Evolutionary conservation across 2,329 filamentous ascomycete species (phyloP).

Genomic region (Cryoendolithus antarcticus): DNA sequence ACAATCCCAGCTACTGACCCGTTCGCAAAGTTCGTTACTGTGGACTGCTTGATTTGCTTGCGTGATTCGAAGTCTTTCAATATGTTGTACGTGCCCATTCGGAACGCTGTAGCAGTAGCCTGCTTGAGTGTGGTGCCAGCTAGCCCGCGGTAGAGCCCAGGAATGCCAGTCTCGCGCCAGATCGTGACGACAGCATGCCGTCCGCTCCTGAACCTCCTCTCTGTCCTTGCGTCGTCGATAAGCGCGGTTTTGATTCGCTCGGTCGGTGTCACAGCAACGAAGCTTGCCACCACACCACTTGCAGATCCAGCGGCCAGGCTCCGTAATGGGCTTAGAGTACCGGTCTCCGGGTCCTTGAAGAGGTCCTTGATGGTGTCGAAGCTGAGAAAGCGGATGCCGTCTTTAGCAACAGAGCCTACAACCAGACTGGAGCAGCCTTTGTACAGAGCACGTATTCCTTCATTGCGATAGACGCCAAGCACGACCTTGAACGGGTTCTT

Average conservation of each 20-base stretch:
- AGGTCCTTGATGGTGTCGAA: constrained; percentile 53
- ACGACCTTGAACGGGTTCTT: constrained; percentile 49
- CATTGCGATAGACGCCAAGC: constrained; percentile 39
- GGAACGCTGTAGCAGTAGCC: constrained; percentile 47
- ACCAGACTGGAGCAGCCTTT: constrained; percentile 51
- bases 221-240: constrained; percentile 46
- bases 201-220: constrained; percentile 38
- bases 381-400: constrained; percentile 52
- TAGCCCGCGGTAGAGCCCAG: constrained; percentile 46
- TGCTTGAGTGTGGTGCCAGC: constrained; percentile 51
- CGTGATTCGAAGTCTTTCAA: constrained; percentile 46
- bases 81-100: constrained; percentile 51
- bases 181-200: constrained; percentile 40
- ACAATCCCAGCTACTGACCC: constrained; percentile 49
- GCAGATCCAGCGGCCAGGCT: constrained; percentile 54
- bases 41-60: constrained; percentile 36
- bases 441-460: constrained; percentile 48
- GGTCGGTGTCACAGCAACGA: constrained; percentile 55
- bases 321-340: constrained; percentile 41
- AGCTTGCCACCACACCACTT: constrained; percentile 48
- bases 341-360: constrained; percentile 43
- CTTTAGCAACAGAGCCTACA: constrained; percentile 50
- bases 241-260: constrained; percentile 58
- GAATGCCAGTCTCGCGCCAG: constrained; percentile 40
- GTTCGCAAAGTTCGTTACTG: constrained; percentile 47